Conservation (phyloP, 23 red algal genomes). For the Cyanidioschyzon merolae region DNA sequence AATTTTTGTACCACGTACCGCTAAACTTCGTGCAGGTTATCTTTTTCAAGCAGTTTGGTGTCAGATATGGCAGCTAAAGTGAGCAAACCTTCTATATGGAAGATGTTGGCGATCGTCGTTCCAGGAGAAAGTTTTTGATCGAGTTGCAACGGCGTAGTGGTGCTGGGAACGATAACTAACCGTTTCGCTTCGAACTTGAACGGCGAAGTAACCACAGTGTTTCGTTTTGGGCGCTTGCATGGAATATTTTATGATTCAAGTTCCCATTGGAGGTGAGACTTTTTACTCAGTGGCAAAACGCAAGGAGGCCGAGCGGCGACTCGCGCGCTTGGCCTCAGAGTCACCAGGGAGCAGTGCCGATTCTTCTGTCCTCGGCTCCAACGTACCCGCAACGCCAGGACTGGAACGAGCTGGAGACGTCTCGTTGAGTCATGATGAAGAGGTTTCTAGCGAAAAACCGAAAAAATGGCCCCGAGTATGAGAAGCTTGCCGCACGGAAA, state of each 20-base stretch:
- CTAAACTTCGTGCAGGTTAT: too few species aligned
- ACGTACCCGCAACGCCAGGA: too few species aligned
- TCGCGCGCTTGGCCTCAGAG: background rate
- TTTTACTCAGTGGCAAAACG: slow-evolving; percentile 11
- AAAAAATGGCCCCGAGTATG: too few species aligned
- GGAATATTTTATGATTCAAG: slow-evolving; percentile 16
- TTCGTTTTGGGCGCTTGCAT: background rate
- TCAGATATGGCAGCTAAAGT: too few species aligned
- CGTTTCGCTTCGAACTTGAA: background rate
- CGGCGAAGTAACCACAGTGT: background rate
- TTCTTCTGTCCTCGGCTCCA: too few species aligned
- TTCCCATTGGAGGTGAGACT: slow-evolving; percentile 1
- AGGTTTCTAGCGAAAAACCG: too few species aligned
- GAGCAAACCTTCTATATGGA: background rate
- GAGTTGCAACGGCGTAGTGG: background rate
- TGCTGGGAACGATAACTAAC: background rate
- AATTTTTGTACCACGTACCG: too few species aligned
- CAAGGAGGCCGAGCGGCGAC: slow-evolving; percentile 3
- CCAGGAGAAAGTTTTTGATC: slow-evolving; percentile 1
- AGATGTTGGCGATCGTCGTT: background rate
- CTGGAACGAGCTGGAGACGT: too few species aligned
- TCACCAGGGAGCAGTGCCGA: too few species aligned
- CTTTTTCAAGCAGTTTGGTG: too few species aligned
- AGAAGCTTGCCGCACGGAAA: too few species aligned
- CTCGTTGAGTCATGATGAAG: too few species aligned